A percentile compares a stretch with the other conserved stretches of the same genome.
These are phyloP conservation scores for Euphrasia confusa DNA, from an alignment of 257 asterid genomes.

Conservation along the genomic window DNA sequence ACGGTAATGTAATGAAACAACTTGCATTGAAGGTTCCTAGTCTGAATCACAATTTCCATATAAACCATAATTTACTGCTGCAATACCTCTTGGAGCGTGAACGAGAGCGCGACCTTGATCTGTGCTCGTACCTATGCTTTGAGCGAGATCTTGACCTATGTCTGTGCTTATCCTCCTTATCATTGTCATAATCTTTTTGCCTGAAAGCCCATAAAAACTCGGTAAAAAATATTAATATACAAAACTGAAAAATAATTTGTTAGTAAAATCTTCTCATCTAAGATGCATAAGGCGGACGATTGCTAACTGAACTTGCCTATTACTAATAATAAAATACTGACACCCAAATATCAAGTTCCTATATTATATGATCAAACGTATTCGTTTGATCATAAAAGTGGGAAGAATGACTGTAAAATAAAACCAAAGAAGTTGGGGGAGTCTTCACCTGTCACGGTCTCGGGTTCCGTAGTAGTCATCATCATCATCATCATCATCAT, in stretches of 20 bases:
- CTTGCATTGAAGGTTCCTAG: not conserved
- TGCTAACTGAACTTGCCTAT: not conserved
- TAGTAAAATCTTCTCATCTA: not conserved
- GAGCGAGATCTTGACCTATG: constrained; percentile 66
- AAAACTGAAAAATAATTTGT: not conserved
- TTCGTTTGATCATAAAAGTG: too few relatives aligned
- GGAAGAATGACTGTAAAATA: constrained; percentile 13
- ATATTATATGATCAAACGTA: not conserved
- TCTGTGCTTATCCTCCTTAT: constrained; percentile 59
- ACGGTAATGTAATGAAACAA: not conserved
- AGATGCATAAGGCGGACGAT: not conserved
- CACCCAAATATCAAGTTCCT: constrained; percentile 1
- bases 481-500: constrained; percentile 40
- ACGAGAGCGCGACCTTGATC: constrained; percentile 70
- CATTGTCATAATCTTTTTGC: constrained; percentile 60
- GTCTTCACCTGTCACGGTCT: constrained; percentile 50
- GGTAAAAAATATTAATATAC: not conserved
- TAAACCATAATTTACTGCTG: not conserved
- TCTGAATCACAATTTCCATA: constrained; percentile 13
- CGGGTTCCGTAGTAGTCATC: constrained; percentile 48
- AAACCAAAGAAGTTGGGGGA: not conserved
- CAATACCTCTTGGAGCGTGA: constrained; percentile 73
- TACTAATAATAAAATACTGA: constrained; percentile 8
- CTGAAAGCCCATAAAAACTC: constrained; percentile 31
- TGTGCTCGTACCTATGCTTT: constrained; percentile 52